These are phyloP conservation scores for Lachancea lanzarotensis DNA, from an alignment of 805 yeast genomes.

Conservation along the genomic window DNA sequence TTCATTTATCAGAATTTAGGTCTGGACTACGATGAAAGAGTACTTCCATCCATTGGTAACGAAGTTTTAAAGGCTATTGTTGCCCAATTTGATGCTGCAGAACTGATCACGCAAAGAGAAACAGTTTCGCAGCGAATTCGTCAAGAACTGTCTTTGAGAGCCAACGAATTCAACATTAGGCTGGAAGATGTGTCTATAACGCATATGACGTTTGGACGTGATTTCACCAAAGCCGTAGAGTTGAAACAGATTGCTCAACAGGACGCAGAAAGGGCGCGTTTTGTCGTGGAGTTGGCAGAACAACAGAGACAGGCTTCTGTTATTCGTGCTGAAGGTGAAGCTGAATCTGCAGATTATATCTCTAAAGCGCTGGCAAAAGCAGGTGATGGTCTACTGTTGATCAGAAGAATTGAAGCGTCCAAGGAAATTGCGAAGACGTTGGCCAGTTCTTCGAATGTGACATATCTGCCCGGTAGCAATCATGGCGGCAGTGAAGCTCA, in stretches of 20 bases:
- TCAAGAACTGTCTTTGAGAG: constrained; percentile 75
- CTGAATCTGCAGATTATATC: constrained; percentile 94
- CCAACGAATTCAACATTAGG: constrained; percentile 80
- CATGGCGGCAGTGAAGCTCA: constrained; percentile 37
- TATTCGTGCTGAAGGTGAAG: constrained; percentile 98
- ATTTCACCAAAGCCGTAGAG: constrained; percentile 97
- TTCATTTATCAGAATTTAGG: constrained; percentile 86
- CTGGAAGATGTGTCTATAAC: constrained; percentile 97
- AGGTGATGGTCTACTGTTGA: constrained; percentile 91
- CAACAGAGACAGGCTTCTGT: constrained; percentile 94
- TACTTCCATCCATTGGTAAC: constrained; percentile 85
- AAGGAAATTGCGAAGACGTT: constrained; percentile 90
- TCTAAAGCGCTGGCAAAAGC: constrained; percentile 88
- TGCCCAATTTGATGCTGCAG: constrained; percentile 94
- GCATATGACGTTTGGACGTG: constrained; percentile 94
- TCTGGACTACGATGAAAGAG: constrained; percentile 90
- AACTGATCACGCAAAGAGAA: constrained; percentile 94
- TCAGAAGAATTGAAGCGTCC: constrained; percentile 93
- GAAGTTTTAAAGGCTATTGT: constrained; percentile 86
- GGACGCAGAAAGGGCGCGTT: constrained; percentile 96
- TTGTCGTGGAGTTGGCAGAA: constrained; percentile 89
- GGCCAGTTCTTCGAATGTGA: constrained; percentile 75
- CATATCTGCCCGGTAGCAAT: constrained; percentile 64
- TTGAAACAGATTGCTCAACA: constrained; percentile 99
- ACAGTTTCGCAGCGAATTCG: constrained; percentile 84